These are phyloP conservation scores for Cladosporium phlei DNA, from an alignment of 2,329 filamentous ascomycete genomes.

Conservation along the genomic window DNA sequence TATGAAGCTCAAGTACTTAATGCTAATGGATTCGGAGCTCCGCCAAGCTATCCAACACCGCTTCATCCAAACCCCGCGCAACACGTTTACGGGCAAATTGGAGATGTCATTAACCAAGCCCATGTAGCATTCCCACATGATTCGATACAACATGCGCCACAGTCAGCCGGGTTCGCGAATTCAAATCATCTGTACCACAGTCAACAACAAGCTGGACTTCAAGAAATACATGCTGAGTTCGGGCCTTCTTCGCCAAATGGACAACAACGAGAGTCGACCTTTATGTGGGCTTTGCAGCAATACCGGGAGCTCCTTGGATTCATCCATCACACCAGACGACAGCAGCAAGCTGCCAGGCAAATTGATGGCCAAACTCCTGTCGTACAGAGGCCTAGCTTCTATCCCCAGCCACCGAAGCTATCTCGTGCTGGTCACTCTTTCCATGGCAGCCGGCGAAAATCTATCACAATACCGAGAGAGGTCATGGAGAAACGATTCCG, in stretches of 20 bases:
- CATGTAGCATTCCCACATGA: background rate
- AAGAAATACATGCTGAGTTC: conserved; percentile 29
- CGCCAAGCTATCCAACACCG: background rate
- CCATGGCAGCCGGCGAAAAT: conserved; percentile 9
- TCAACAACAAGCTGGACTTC: conserved; percentile 1
- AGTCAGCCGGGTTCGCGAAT: background rate
- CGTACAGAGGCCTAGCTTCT: conserved; percentile 52
- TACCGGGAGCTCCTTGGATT: conserved; percentile 47
- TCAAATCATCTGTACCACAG: background rate
- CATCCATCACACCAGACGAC: conserved; percentile 43
- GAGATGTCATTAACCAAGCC: background rate
- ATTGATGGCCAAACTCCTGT: conserved; percentile 39
- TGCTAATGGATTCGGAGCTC: background rate
- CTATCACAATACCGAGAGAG: conserved; percentile 10
- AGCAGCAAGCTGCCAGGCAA: conserved; percentile 34
- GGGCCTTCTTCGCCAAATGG: conserved; percentile 40
- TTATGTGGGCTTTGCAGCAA: conserved; percentile 43
- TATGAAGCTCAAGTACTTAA: conserved; percentile 6
- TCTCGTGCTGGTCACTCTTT: conserved; percentile 46
- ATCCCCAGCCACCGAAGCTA: conserved; percentile 57
- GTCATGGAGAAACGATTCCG: conserved; percentile 10
- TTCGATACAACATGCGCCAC: background rate
- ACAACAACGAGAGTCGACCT: conserved; percentile 41
- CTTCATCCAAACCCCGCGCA: background rate
- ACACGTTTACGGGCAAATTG: background rate